Evolutionary conservation across 345 rosid genomes (phyloP), one percentile per base, ranked within the genome.

Genomic region (Populus simonii): DNA sequence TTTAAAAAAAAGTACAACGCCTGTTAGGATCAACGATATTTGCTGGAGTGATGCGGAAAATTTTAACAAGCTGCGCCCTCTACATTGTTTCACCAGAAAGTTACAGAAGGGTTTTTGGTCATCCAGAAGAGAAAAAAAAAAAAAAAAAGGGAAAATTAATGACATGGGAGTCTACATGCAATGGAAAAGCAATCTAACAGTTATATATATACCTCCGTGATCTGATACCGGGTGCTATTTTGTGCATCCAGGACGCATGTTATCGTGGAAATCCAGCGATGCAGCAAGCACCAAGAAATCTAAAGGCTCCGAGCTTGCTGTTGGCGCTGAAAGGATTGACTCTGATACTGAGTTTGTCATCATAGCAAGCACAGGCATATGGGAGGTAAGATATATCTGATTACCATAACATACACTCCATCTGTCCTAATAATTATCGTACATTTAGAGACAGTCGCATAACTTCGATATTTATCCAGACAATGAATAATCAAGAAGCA

Each of bases 401-500:
- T 65, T 35, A 36, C 70, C 47, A 9, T 59, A n/a, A 59, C 29
- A 59, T 10, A 10, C 29, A n/a, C 6, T 23, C 63, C 15, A n/a
- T 59, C 63, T 23, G 12, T 23, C 63, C 29, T 22, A 7, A 22
- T 22, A 55, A 8, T 9, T 55, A n/a, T 55, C 61, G n/a, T 22
- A 8, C 7, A 55, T 12, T 22, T 33, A 0, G 51, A 25, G 45
- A 49, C 39, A 17, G 73, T 63, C 41, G 5, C 31, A 23, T 2
- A 72, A 51, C 25, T 70, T 63, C 35, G 7, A 23, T 65, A 3
- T 65, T 69, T 74, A 41, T 63, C 18, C 79, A 92, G 94, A 93
- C 90, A 63, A 91, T 92, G 92, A 92, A 84, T 74, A 88, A 81
- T 74, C 94, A 92, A 85, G 97, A 92, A 81, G 93, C 94, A 25